A percentile compares a stretch with the other conserved stretches of the same genome.
phyloP scores from a whole-genome alignment of 257 asterid genomes.

The Rhazya stricta region DNA sequence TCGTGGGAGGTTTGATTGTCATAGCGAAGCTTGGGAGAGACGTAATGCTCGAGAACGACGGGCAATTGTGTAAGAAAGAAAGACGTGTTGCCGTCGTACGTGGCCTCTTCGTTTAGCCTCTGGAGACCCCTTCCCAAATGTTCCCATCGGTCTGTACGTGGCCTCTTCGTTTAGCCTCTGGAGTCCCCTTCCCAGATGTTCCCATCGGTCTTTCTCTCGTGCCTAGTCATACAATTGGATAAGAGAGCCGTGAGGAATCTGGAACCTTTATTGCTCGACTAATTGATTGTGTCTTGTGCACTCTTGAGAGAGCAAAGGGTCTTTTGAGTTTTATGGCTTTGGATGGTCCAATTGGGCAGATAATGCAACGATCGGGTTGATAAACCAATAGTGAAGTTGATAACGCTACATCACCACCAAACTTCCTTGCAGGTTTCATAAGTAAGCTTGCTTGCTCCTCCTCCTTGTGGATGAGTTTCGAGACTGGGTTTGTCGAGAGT shows the following conservation, averaged over 20 bases:
- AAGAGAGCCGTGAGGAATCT: slow-evolving; percentile 1
- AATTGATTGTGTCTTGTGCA: no score
- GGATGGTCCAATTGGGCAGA: no score
- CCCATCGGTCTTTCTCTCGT: neutral
- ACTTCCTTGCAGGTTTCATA: no score
- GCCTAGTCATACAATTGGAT: neutral
- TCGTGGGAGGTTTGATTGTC: slow-evolving; percentile 23
- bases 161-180: neutral
- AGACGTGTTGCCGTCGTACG: neutral
- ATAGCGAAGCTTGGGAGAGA: slow-evolving; percentile 39
- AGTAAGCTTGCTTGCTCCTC: no score
- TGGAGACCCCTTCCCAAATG: neutral
- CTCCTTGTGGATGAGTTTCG: no score
- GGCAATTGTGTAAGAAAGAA: neutral
- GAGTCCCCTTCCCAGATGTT: neutral
- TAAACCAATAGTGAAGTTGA: no score
- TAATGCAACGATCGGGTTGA: no score
- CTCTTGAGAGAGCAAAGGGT: no score
- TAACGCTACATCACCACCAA: no score
- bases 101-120: neutral
- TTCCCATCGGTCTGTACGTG: neutral
- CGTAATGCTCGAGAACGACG: slow-evolving; percentile 24
- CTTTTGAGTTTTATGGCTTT: no score
- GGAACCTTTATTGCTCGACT: neutral
- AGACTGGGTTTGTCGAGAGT: no score